Conservation (phyloP, 805 yeast species). For the Diddensiella santjacobensis region DNA sequence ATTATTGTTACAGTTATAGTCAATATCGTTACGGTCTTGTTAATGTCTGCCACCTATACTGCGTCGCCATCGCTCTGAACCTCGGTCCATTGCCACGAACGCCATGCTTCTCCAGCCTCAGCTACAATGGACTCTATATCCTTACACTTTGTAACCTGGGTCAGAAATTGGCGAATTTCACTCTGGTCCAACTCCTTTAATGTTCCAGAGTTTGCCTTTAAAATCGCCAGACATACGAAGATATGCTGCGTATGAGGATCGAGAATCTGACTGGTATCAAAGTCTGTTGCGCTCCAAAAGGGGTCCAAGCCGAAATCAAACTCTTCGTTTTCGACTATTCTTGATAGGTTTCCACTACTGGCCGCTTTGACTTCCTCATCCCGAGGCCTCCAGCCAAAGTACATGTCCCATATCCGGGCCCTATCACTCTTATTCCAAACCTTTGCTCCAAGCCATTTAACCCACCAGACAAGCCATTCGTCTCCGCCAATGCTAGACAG, state of each 20-base stretch:
- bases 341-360: slow-evolving; percentile 15
- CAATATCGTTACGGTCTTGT: no score
- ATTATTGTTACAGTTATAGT: no score
- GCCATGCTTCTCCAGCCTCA: slow-evolving; percentile 86
- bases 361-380: background rate
- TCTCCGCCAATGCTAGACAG: slow-evolving; percentile 60
- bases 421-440: slow-evolving; percentile 78
- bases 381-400: slow-evolving; percentile 60
- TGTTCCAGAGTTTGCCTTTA: slow-evolving; percentile 74
- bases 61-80: slow-evolving; percentile 25
- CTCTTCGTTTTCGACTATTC: slow-evolving; percentile 3
- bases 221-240: slow-evolving; percentile 71
- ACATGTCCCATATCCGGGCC: slow-evolving; percentile 84
- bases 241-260: slow-evolving; percentile 61
- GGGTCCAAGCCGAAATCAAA: slow-evolving; percentile 50
- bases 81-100: slow-evolving; percentile 72
- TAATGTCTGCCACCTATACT: no score
- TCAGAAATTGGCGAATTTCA: slow-evolving; percentile 77
- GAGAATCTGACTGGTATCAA: slow-evolving; percentile 22
- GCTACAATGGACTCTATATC: slow-evolving; percentile 70
- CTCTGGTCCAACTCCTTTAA: slow-evolving; percentile 85
- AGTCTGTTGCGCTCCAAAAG: slow-evolving; percentile 51
- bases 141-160: slow-evolving; percentile 45
- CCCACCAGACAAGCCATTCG: slow-evolving; percentile 94
- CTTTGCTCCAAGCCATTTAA: slow-evolving; percentile 84